phyloP scores from a whole-genome alignment of 768 basidiomycete genomes.

The Baorangia bicolor region DNA sequence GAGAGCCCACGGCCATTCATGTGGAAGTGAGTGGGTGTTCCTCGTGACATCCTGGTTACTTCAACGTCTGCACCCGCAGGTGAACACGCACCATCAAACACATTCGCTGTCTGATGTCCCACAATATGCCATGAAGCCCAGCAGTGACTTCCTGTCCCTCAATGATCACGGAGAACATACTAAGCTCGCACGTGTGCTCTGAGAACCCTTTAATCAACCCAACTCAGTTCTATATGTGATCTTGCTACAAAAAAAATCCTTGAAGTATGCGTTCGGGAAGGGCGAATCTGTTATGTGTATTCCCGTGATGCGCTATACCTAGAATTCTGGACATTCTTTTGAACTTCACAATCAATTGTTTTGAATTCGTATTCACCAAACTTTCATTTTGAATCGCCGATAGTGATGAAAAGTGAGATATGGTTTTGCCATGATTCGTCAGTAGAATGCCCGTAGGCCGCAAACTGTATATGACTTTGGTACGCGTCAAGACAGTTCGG shows the following conservation, averaged over 20 bases:
- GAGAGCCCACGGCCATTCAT: conserved; percentile 27
- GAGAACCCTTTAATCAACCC: background rate
- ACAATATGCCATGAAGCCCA: conserved; percentile 23
- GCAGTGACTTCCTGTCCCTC: conserved; percentile 23
- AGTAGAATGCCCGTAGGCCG: background rate
- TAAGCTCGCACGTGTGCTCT: conserved; percentile 17
- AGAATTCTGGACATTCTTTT: conserved; percentile 11
- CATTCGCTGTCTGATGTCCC: conserved; percentile 26
- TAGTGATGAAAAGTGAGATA: background rate
- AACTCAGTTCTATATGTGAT: background rate
- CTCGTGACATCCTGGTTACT: background rate
- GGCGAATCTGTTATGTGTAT: background rate
- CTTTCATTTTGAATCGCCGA: background rate
- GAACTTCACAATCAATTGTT: background rate
- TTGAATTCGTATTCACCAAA: background rate
- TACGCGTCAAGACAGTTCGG: background rate
- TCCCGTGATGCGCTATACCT: background rate
- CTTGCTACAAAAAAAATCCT: background rate
- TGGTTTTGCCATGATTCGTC: background rate
- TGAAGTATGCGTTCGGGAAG: background rate
- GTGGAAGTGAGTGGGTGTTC: conserved; percentile 32
- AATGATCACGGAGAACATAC: conserved; percentile 19
- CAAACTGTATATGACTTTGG: background rate
- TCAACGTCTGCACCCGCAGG: conserved; percentile 16
- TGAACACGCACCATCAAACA: conserved; percentile 29